Evolutionary conservation across 495 filamentous ascomycete species (phyloP), one percentile per base, ranked within the genome.

Genomic region (Cenococcum geophilum): DNA sequence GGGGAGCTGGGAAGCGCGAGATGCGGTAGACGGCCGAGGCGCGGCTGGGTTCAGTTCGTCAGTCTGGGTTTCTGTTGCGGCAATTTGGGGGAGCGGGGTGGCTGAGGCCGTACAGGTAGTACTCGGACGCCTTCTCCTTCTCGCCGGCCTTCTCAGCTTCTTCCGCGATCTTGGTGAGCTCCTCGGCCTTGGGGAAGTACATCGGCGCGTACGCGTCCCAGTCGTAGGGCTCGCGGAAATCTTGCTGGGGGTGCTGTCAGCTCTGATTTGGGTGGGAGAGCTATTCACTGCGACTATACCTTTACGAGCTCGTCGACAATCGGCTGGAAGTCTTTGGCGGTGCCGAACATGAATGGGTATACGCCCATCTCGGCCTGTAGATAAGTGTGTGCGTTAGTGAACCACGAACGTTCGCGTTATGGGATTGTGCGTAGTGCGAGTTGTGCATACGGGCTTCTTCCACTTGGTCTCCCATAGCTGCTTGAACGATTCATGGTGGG

Each of bases 381-480:
- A 16, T 32, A 32, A 25, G 16, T 2, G 5, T 23, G 9, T 1
- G 20, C 11, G 21, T 52, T 52, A 52, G 49, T 32, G 40, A 52
- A 5, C 1, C 6, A 2, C 27, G 27, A 32, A 2, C 27, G 27
- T 6, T n/a, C 14, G 34, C 20, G 20, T 20, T n/a, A 6, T n/a
- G 27, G 27, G 6, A 32, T 32, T 32, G 27, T 55, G 18, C 5
- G 32, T 47, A 12, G 48, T 48, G n/a, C 56, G 5, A 59, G 42
- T 53, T 54, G 18, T 42, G 48, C 25, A 34, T 75, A 88, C 86
- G 4, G 82, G 84, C 59, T 83, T 78, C 73, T 85, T 84, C 88
- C 87, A 92, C 72, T 89, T 89, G 4, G 84, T 85, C 74, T 90
- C 86, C 89, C 89, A 92, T 45, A 92, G 74, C 36, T 83, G 81